Conservation (phyloP, 352 stramenopile genomes). For the Phytopythium helicoides region DNA sequence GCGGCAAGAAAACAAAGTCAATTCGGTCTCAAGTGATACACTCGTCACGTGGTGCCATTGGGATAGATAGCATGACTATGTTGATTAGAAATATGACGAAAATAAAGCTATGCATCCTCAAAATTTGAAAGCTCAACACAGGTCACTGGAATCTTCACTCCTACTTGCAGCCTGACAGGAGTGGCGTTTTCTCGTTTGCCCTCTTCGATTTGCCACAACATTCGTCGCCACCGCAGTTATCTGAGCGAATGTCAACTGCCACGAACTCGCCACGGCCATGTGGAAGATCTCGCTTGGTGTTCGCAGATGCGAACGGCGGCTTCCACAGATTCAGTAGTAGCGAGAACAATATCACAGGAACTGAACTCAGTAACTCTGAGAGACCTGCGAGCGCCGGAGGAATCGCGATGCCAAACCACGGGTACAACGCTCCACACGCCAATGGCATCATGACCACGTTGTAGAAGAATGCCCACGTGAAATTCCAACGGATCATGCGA, state of each 20-base stretch:
- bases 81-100: too few species aligned
- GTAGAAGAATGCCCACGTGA: conserved; percentile 73
- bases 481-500: conserved; percentile 72
- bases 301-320: conserved; percentile 30
- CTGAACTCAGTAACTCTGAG: conserved; percentile 68
- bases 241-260: conserved; percentile 29
- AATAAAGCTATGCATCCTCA: too few species aligned
- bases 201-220: background rate
- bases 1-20: background rate
- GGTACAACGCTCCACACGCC: conserved; percentile 67
- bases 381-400: conserved; percentile 65
- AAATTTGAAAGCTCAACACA: background rate
- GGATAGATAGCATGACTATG: too few species aligned
- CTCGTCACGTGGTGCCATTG: too few species aligned
- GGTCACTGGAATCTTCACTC: too few species aligned
- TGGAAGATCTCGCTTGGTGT: conserved; percentile 5
- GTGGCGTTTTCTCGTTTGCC: conserved; percentile 2
- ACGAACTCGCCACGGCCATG: conserved; percentile 13
- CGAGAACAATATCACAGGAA: conserved; percentile 79
- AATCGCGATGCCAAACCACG: conserved; percentile 52
- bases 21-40: background rate
- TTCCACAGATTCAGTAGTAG: conserved; percentile 68
- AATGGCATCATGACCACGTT: conserved; percentile 76
- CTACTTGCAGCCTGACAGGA: background rate
- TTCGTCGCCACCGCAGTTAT: background rate